Percentiles rank a stretch among this genome's conserved stretches.
These are phyloP conservation scores for Pezicula carpinea DNA, from an alignment of 2,329 filamentous ascomycete genomes.

Conservation along the genomic window DNA sequence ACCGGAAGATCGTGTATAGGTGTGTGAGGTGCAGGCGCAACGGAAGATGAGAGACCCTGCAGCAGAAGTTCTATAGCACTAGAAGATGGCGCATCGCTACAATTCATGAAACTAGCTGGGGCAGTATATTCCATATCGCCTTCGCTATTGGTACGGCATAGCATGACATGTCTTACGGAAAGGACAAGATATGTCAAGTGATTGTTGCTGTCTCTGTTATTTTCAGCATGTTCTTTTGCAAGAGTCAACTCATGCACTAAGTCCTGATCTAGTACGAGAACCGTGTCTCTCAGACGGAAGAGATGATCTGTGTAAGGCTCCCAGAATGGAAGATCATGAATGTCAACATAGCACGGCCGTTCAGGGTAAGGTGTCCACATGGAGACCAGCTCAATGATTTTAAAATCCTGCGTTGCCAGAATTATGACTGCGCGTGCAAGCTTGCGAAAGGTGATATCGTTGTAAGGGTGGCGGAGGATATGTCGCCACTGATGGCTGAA, in stretches of 20 bases:
- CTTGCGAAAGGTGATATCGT: not conserved
- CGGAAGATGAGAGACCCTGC: not conserved
- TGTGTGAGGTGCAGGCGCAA: not conserved
- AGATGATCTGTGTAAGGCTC: not conserved
- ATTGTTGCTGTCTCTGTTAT: not conserved
- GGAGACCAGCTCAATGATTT: not conserved
- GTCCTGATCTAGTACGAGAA: not conserved
- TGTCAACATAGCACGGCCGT: not conserved
- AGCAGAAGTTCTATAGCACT: not conserved
- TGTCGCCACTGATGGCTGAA: conserved; percentile 3
- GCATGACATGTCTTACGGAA: not conserved
- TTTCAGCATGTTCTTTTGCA: not conserved
- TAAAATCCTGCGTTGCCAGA: not conserved
- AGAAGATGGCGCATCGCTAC: not conserved
- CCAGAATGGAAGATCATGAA: not conserved
- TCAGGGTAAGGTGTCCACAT: not conserved
- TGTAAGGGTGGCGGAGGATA: not conserved
- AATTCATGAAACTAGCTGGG: not conserved
- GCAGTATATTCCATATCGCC: not conserved
- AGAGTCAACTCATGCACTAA: not conserved
- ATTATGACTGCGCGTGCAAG: not conserved
- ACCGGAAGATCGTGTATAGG: not conserved
- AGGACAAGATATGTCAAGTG: not conserved
- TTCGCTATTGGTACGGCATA: not conserved
- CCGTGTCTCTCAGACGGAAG: not conserved